Conservation (phyloP, 164 flowering plant species). For the Umbilicus rupestris region DNA sequence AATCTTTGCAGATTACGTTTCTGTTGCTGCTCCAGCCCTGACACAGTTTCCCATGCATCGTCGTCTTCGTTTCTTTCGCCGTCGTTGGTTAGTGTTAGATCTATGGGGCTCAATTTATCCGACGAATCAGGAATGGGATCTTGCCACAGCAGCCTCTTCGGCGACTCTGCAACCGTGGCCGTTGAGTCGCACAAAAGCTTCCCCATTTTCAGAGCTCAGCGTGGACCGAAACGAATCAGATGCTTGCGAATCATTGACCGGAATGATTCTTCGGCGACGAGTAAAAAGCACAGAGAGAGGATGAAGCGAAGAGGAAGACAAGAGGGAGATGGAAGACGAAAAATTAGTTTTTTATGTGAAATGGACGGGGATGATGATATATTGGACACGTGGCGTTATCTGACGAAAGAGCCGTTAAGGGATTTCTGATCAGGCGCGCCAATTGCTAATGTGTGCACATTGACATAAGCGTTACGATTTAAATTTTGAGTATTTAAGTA, state of each 20-base stretch:
- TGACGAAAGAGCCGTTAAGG: not conserved
- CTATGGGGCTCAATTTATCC: not conserved
- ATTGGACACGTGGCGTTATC: constrained; percentile 6
- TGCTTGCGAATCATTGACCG: not conserved
- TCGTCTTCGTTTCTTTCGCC: not conserved
- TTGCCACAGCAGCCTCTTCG: constrained; percentile 13
- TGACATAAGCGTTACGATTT: too few relatives aligned
- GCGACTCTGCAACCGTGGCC: not conserved
- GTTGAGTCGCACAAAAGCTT: constrained; percentile 2
- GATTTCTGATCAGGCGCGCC: not conserved
- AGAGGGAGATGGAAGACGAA: not conserved
- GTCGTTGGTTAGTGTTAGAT: constrained; percentile 12
- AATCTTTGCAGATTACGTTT: constrained; percentile 39
- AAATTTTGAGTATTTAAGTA: too few relatives aligned
- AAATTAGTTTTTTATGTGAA: not conserved
- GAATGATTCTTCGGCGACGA: not conserved
- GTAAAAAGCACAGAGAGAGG: not conserved
- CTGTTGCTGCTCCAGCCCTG: constrained; percentile 75
- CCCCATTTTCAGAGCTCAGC: constrained; percentile 3
- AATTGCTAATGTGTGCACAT: too few relatives aligned
- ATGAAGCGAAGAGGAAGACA: not conserved
- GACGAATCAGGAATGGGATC: constrained; percentile 16
- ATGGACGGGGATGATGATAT: not conserved
- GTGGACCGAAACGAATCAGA: not conserved
- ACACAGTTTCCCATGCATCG: constrained; percentile 50